Conservation (phyloP, 441 rosid genomes). For the Metrosideros polymorpha region DNA sequence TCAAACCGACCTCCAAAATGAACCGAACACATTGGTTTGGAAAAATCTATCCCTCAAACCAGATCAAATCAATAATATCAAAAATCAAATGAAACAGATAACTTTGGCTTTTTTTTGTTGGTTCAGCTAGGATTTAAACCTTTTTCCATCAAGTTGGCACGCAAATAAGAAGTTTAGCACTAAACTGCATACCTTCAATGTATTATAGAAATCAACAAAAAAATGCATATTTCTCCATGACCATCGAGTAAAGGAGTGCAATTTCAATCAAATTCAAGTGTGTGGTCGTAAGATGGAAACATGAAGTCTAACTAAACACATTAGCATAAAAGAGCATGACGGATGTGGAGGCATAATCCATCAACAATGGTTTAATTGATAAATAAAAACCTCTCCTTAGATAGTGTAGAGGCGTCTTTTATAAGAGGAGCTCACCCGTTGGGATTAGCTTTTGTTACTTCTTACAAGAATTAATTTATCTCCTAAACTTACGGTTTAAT, state of each 20-base stretch:
- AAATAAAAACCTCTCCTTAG: neutral
- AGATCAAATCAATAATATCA: neutral
- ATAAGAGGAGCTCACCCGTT: neutral
- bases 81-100: neutral
- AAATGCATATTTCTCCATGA: neutral
- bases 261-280: neutral
- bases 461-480: neutral
- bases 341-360: neutral
- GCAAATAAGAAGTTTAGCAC: neutral
- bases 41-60: neutral
- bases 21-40: neutral
- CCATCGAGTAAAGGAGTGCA: neutral
- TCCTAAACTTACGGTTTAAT: neutral
- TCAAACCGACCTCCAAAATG: neutral
- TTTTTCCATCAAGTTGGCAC: neutral
- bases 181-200: neutral
- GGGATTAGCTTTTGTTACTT: neutral
- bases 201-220: neutral
- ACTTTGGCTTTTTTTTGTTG: neutral
- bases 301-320: neutral
- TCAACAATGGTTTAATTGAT: neutral
- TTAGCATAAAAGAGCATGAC: neutral
- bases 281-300: neutral
- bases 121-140: neutral
- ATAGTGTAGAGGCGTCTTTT: neutral